Evolutionary conservation across 139 green algal genomes (phyloP).

Genomic region (Micromonas pusilla): DNA sequence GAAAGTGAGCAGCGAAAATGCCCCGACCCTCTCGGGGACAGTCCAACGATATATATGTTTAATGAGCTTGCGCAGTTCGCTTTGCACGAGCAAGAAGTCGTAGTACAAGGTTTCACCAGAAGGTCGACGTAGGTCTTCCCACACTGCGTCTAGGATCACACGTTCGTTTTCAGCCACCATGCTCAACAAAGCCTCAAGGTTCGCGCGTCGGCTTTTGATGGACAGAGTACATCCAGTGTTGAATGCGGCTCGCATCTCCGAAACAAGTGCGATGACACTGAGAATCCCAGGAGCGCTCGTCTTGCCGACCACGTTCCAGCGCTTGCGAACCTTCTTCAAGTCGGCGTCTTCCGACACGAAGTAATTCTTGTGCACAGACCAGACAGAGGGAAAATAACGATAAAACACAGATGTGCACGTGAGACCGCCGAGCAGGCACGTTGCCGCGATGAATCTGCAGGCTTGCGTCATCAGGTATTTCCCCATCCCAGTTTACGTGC

Average conservation of each 20-base stretch:
- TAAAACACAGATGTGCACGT: too few relatives aligned
- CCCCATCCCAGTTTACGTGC: too few relatives aligned
- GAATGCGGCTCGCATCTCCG: background rate
- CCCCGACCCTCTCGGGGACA: background rate
- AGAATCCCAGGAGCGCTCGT: background rate
- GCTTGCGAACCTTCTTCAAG: too few relatives aligned
- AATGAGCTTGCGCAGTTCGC: conserved; percentile 2
- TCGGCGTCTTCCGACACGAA: too few relatives aligned
- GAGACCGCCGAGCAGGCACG: too few relatives aligned
- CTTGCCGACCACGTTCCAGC: background rate
- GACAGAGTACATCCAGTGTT: background rate
- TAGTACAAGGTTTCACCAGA: conserved; percentile 8
- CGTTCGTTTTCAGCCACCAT: conserved; percentile 23
- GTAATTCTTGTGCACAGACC: too few relatives aligned
- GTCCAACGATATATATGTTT: background rate
- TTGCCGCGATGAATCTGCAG: too few relatives aligned
- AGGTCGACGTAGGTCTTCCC: background rate
- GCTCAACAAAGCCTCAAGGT: background rate
- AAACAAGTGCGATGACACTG: background rate
- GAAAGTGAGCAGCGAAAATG: background rate
- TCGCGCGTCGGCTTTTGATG: background rate
- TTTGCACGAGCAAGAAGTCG: conserved; percentile 8
- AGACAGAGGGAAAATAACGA: too few relatives aligned
- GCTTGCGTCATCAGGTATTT: too few relatives aligned
- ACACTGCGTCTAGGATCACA: conserved; percentile 17